Base-by-base conservation (phyloP, 1,284 basidiomycete genomes). In the Cystobasidiaceae sp. region DNA sequence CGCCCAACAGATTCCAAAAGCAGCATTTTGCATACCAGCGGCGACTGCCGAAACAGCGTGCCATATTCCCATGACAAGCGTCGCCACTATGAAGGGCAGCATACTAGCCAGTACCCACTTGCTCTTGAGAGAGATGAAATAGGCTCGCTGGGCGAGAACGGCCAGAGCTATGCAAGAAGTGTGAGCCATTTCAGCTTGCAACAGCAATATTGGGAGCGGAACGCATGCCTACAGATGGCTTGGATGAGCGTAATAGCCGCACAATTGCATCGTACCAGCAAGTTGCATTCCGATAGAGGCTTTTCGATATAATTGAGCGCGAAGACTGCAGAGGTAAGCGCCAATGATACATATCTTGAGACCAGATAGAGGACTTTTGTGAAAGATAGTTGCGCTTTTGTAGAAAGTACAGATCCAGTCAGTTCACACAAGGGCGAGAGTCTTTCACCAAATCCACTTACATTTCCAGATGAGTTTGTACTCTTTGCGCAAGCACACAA, bases 191-290 rank as follows among this genome's bases (percentile, higher is more conserved):
- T 17, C 7, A n/a, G 8, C 1, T 8, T 2, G 11, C 32, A 19
- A 19, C n/a, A 44, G 19, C 8, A 11, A 19, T 28, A 27, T 13
- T 30, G 11, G 15, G 6, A 13, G 25, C 7, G 5, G 15, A 57
- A 9, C n/a, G n/a, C n/a, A n/a, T n/a, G n/a, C 61, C 48, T 25
- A 64, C 61, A 54, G 15, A 56, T 55, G 11, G 45, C 25, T 32
- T 64, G 61, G n/a, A 56, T 64, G 2, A 56, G 17, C 11, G 43
- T 56, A 15, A 64, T 39, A 3, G 61, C 61, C 3, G 39, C 37
- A 25, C 61, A 64, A 27, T 64, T 64, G 61, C 55, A 44, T 13
- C 61, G 37, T 11, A 64, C 61, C 2, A 64, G 61, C 23, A 46
- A 17, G 32, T 64, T 64, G 44, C 61, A 64, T 8, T 52, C 30